A percentile compares a stretch with the other conserved stretches of the same genome.
These are phyloP conservation scores for Silene latifolia DNA, from an alignment of 148 eudicot genomes.

Conservation along the genomic window DNA sequence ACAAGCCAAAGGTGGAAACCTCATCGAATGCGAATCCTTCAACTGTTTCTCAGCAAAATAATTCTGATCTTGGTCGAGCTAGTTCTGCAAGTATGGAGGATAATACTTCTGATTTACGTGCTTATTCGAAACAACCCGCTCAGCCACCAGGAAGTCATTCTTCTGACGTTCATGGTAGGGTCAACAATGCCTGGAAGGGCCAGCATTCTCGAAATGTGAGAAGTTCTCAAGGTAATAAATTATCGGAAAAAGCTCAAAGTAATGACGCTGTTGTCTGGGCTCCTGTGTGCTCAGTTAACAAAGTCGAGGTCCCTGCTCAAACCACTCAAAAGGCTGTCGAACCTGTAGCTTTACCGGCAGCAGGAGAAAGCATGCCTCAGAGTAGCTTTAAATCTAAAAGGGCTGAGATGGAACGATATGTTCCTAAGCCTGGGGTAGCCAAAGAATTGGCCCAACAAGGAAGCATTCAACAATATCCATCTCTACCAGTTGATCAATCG, in stretches of 20 bases:
- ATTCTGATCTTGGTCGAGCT: slow-evolving; percentile 33
- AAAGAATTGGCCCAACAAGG: slow-evolving; percentile 86
- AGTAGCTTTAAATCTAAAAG: slow-evolving; percentile 65
- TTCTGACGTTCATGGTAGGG: slow-evolving; percentile 43
- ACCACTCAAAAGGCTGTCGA: slow-evolving; percentile 32
- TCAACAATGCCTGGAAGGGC: slow-evolving; percentile 50
- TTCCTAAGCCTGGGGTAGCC: slow-evolving; percentile 74
- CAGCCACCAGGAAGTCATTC: slow-evolving; percentile 37
- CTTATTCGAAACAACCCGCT: slow-evolving; percentile 30
- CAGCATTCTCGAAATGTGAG: slow-evolving; percentile 62
- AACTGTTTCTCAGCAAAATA: slow-evolving; percentile 24
- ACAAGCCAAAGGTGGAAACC: slow-evolving; percentile 56
- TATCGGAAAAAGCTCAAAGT: slow-evolving; percentile 42
- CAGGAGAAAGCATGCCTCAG: slow-evolving; percentile 36
- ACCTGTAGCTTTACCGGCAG: slow-evolving; percentile 30
- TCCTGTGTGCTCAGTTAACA: slow-evolving; percentile 65
- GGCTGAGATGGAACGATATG: slow-evolving; percentile 97
- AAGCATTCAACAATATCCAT: slow-evolving; percentile 35
- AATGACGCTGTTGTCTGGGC: slow-evolving; percentile 80
- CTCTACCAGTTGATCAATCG: slow-evolving; percentile 30
- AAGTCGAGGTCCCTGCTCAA: slow-evolving; percentile 42
- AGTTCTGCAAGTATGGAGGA: slow-evolving; percentile 30
- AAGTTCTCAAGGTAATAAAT: slow-evolving; percentile 54
- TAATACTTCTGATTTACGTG: slow-evolving; percentile 26
- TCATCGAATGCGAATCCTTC: slow-evolving; percentile 30